These are phyloP conservation scores for Hemileccinum rubropunctum DNA, from an alignment of 768 basidiomycete species.

Conservation along the genomic window DNA sequence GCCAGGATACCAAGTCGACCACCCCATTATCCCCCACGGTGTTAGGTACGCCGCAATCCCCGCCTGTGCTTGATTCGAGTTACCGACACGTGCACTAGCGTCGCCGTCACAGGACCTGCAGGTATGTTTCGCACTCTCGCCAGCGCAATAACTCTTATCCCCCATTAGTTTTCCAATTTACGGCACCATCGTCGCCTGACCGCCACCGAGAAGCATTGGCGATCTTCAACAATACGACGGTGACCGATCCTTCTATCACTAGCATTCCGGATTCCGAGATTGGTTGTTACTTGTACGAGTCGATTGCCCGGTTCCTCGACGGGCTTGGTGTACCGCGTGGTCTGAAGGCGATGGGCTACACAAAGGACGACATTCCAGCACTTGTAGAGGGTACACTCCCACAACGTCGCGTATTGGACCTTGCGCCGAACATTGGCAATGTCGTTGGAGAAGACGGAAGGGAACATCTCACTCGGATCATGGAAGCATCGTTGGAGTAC, in stretches of 20 bases:
- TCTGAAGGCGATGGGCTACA: constrained; percentile 78
- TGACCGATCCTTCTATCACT: constrained; percentile 66
- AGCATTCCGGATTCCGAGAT: constrained; percentile 78
- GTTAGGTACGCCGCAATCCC: constrained; percentile 48
- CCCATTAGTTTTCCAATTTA: constrained; percentile 82
- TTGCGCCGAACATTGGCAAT: constrained; percentile 88
- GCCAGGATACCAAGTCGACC: constrained; percentile 80
- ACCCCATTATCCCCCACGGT: constrained; percentile 93
- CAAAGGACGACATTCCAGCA: constrained; percentile 57
- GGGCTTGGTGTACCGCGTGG: constrained; percentile 83
- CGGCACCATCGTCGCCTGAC: constrained; percentile 88
- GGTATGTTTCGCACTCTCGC: constrained; percentile 37
- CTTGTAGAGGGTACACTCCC: constrained; percentile 92
- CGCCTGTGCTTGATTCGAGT: not conserved
- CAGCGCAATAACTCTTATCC: not conserved
- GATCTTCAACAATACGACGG: constrained; percentile 68
- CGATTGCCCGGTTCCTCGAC: constrained; percentile 87
- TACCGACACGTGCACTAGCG: constrained; percentile 39
- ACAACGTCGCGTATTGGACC: constrained; percentile 86
- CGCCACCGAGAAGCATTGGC: constrained; percentile 88
- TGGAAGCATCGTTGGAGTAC: constrained; percentile 78
- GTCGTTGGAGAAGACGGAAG: constrained; percentile 79
- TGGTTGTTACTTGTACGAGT: constrained; percentile 76
- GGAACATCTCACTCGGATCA: constrained; percentile 77
- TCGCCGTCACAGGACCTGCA: constrained; percentile 88